A percentile compares a stretch with the other conserved stretches of the same genome.
Evolutionary conservation across 2,329 filamentous ascomycete genomes (phyloP).

Genomic region (Paraphoma sp.): DNA sequence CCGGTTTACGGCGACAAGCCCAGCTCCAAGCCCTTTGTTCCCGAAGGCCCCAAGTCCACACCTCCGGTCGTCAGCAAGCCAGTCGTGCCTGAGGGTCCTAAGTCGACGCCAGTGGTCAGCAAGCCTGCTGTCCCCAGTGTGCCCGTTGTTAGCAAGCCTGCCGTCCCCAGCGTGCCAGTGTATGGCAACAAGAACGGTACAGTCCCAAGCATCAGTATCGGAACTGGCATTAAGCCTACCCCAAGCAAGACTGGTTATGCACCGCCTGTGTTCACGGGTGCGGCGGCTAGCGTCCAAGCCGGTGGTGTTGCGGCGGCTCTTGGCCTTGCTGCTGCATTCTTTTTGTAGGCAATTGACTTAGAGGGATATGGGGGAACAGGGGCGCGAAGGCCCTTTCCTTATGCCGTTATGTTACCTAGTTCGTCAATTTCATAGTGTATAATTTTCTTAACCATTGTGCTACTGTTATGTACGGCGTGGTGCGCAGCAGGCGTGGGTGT

Average conservation of each 20-base stretch:
- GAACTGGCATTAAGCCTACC: constrained; percentile 5
- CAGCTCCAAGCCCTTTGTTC: background rate
- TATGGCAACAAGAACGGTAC: constrained; percentile 1
- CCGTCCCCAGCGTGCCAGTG: background rate
- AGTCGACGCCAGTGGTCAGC: constrained; percentile 3
- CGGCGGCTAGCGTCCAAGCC: constrained; percentile 20
- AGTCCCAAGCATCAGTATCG: background rate
- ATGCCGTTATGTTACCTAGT: background rate
- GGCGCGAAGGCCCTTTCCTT: background rate
- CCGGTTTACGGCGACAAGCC: constrained; percentile 7
- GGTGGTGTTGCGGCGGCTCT: constrained; percentile 19
- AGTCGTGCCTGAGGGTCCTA: background rate
- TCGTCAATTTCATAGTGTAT: background rate
- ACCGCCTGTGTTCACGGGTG: constrained; percentile 29
- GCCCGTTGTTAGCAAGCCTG: constrained; percentile 1
- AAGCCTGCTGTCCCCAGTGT: background rate
- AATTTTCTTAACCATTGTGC: background rate
- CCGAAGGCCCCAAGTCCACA: background rate
- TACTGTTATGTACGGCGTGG: background rate
- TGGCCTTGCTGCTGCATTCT: constrained; percentile 17
- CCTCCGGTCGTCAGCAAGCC: constrained; percentile 4
- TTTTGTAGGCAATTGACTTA: constrained; percentile 17
- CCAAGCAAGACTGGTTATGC: constrained; percentile 21
- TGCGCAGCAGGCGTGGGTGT: background rate
- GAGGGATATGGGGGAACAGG: background rate